Evolutionary conservation across 768 basidiomycete species (phyloP).

Genomic region (Hebeloma cylindrosporum): DNA sequence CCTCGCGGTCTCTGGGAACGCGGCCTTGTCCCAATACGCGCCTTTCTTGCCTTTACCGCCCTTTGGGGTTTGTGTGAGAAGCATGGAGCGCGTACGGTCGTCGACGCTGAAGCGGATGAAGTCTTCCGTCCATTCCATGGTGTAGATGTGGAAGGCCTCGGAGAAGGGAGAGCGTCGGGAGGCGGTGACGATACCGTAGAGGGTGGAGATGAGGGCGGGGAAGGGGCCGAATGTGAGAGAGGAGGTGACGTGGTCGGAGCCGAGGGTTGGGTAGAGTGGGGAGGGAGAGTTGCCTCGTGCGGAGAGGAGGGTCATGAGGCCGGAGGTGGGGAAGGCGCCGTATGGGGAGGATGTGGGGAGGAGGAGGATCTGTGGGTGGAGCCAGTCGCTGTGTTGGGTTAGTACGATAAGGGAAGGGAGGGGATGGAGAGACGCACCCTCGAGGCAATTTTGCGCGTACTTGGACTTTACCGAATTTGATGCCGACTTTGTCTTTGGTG

Average conservation of each 20-base stretch:
- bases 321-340: slow-evolving; percentile 59
- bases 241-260: slow-evolving; percentile 57
- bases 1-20: slow-evolving; percentile 59
- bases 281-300: slow-evolving; percentile 57
- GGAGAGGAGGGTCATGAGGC: slow-evolving; percentile 61
- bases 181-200: slow-evolving; percentile 50
- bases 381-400: slow-evolving; percentile 48
- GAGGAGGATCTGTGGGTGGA: slow-evolving; percentile 80
- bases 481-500: slow-evolving; percentile 58
- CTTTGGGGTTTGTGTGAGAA: slow-evolving; percentile 42
- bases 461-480: slow-evolving; percentile 62
- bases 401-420: slow-evolving; percentile 29
- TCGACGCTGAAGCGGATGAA: slow-evolving; percentile 82
- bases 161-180: slow-evolving; percentile 36
- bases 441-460: slow-evolving; percentile 61
- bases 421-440: slow-evolving; percentile 42
- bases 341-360: slow-evolving; percentile 63
- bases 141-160: slow-evolving; percentile 18
- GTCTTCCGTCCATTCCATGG: slow-evolving; percentile 32
- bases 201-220: slow-evolving; percentile 40
- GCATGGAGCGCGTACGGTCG: slow-evolving; percentile 61
- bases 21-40: slow-evolving; percentile 71
- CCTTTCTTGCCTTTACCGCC: slow-evolving; percentile 32
- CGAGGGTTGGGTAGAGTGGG: slow-evolving; percentile 59
- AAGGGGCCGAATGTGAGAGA: slow-evolving; percentile 71